Evolutionary conservation across 75 land plant species (phyloP).

Genomic region (Sequoiadendron giganteum): DNA sequence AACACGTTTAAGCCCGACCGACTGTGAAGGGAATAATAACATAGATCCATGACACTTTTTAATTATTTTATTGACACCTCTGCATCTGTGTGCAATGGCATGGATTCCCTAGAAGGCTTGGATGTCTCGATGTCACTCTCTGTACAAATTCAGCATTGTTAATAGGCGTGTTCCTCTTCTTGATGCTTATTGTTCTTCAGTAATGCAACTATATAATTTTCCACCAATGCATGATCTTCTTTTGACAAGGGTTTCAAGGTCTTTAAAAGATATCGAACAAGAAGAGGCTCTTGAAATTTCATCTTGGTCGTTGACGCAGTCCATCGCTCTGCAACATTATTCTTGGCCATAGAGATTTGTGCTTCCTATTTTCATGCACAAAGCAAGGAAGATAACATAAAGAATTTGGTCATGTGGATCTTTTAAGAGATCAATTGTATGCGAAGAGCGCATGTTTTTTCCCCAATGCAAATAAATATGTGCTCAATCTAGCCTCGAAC

Average conservation of each 20-base stretch:
- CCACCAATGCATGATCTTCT: constrained; percentile 59
- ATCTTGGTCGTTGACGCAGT: not conserved
- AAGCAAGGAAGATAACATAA: not conserved
- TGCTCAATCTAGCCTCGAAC: no score
- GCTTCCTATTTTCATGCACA: not conserved
- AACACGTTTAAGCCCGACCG: no score
- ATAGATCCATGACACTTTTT: constrained; percentile 33
- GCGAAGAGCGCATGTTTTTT: no score
- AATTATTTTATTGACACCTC: constrained; percentile 33
- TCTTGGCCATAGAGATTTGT: not conserved
- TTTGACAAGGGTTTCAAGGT: constrained; percentile 22
- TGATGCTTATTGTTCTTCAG: constrained; percentile 62
- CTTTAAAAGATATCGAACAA: constrained; percentile 1
- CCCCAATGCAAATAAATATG: no score
- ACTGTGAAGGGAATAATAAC: constrained; percentile 6
- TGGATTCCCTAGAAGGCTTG: constrained; percentile 22
- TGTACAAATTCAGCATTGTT: constrained; percentile 45
- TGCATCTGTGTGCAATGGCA: constrained; percentile 24
- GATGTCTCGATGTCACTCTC: constrained; percentile 41
- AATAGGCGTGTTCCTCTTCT: constrained; percentile 35
- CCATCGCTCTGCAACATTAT: not conserved
- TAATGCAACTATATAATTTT: constrained; percentile 58
- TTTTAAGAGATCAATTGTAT: no score
- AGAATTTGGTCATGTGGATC: not conserved
- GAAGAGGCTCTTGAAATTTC: constrained; percentile 8